These are phyloP conservation scores for Apiospora sp. DNA, from an alignment of 2,329 filamentous ascomycete genomes.

Conservation along the genomic window DNA sequence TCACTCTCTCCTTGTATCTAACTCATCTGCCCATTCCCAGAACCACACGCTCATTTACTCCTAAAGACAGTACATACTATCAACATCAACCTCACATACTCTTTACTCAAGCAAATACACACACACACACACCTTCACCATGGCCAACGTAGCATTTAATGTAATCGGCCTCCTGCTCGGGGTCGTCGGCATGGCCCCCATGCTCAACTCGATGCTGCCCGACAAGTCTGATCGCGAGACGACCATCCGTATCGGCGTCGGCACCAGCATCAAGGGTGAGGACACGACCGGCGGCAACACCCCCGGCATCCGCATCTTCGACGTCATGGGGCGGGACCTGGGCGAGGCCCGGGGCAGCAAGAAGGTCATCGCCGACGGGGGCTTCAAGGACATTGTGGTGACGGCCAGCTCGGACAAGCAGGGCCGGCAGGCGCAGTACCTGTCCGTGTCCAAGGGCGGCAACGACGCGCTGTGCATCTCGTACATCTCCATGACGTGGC, in stretches of 20 bases:
- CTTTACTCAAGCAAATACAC: background rate
- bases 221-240: background rate
- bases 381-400: background rate
- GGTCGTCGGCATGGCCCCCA: background rate
- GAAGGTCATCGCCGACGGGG: conserved; percentile 1
- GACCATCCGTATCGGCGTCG: background rate
- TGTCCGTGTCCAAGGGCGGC: background rate
- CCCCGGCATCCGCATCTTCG: background rate
- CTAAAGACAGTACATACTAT: background rate
- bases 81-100: background rate
- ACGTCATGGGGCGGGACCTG: background rate
- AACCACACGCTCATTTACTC: background rate
- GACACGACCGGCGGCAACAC: background rate
- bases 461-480: conserved; percentile 13
- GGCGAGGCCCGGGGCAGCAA: background rate
- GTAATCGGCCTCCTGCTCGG: background rate
- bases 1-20: background rate
- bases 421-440: conserved; percentile 3
- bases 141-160: background rate
- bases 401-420: background rate
- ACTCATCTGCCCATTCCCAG: background rate
- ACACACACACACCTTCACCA: background rate
- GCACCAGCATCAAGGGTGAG: background rate
- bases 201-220: conserved; percentile 4
- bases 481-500: conserved; percentile 4